Evolutionary conservation across 192 early-diverging fungal species (phyloP), one percentile per base, ranked within the genome.

Genomic region (Entrophospora sp.): DNA sequence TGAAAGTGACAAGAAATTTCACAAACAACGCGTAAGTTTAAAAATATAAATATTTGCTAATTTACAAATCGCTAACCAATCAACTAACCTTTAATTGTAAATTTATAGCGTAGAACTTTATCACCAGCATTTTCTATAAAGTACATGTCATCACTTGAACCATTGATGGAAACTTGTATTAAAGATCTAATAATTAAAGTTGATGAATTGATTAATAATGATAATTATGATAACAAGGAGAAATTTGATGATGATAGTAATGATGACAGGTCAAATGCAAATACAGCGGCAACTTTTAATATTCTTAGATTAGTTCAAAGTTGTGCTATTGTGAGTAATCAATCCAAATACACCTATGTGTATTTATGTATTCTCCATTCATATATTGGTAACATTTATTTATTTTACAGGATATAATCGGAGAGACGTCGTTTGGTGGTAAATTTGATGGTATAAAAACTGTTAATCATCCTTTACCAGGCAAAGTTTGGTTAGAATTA

Each of bases 61-160:
- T 51, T 25, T 27, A 42, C 5, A 32, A 31, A 20, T 18, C 18
- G 0, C 12, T 27, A 42, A 6, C 18, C 8, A 16, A 25, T 25
- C 14, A 34, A 24, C 7, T 37, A 8, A 37, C 16, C 5, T 5
- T 51, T 34, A 27, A 51, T 61, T 27, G 35, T 24, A 7, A 20
- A 32, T 6, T 67, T 30, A 25, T 75, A 81, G 80, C 62, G 81
- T 57, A 67, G 81, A 24, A 44, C 77, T 5, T 61, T 82, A 20
- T 72, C 82, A 5, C 82, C 82, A 0, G 80, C 82, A 8, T 83
- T 83, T 53, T 72, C 78, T 9, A 59, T 80, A 13, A 75, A 76
- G 43, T 80, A 82, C 57, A 67, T 84, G 3, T 55, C 72, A 5
- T 73, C 78, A 0, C 42, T 84, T 9, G 81, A 84, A 36, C 70